A percentile compares a stretch with the other conserved stretches of the same genome.
Conservation (phyloP, 768 basidiomycete species). For the Boletus bicolor region DNA sequence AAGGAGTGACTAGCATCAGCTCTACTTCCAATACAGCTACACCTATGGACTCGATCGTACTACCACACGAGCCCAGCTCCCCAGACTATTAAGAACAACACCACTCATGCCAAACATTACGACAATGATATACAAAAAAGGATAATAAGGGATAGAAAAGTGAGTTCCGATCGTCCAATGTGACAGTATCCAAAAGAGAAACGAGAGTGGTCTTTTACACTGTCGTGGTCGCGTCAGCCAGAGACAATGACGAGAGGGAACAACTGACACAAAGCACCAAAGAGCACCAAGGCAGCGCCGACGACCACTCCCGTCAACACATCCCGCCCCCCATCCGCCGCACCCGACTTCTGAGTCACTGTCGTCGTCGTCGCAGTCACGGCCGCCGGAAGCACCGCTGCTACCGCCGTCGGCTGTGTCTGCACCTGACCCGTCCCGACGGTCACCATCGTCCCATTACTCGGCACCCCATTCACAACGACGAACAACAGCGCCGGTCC, state of each 20-base stretch:
- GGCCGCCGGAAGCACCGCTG: constrained; percentile 40
- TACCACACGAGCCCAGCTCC: no score
- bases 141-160: not conserved
- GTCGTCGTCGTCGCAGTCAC: constrained; percentile 11
- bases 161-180: not conserved
- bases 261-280: constrained; percentile 3
- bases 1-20: no score
- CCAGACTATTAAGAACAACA: not conserved
- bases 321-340: not conserved
- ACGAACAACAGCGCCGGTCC: constrained; percentile 85
- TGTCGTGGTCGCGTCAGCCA: not conserved
- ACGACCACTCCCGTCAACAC: not conserved
- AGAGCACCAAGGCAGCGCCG: not conserved
- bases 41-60: no score
- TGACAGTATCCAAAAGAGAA: not conserved
- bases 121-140: not conserved
- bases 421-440: constrained; percentile 80
- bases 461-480: constrained; percentile 80
- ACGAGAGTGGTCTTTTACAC: not conserved
- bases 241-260: not conserved
- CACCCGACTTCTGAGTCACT: not conserved
- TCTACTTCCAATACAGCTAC: no score
- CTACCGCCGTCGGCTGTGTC: constrained; percentile 52
- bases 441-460: constrained; percentile 71
- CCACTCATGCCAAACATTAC: not conserved